Evolutionary conservation across 768 basidiomycete species (phyloP).

Genomic region (Lactarius pseudohatsudake): DNA sequence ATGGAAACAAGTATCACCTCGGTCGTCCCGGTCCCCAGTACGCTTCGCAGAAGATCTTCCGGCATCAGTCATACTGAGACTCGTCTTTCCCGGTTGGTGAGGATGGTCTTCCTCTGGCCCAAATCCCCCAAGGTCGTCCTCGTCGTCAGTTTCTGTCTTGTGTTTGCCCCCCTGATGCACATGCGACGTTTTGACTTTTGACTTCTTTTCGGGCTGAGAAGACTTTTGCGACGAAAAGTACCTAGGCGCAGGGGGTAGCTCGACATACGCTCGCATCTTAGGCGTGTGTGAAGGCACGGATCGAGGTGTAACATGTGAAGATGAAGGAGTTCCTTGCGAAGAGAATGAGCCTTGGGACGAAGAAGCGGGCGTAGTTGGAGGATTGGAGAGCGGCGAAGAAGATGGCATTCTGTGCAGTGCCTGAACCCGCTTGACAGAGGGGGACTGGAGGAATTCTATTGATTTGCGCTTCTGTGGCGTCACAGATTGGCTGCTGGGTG

Average conservation of each 20-base stretch:
- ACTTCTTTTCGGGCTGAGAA: slow-evolving; percentile 27
- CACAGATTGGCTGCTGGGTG: slow-evolving; percentile 32
- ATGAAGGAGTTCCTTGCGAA: slow-evolving; percentile 12
- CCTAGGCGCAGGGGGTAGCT: slow-evolving; percentile 34
- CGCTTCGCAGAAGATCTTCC: slow-evolving; percentile 54
- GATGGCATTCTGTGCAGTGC: slow-evolving; percentile 30
- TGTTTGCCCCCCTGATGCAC: slow-evolving; percentile 23
- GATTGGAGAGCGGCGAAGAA: slow-evolving; percentile 20
- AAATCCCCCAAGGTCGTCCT: slow-evolving; percentile 33
- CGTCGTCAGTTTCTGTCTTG: slow-evolving; percentile 25
- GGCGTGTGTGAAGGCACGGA: slow-evolving; percentile 26
- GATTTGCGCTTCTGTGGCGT: slow-evolving; percentile 76
- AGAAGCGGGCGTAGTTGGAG: slow-evolving; percentile 27
- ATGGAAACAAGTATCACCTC: slow-evolving; percentile 44
- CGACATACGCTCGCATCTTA: slow-evolving; percentile 35
- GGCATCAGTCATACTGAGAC: slow-evolving; percentile 35
- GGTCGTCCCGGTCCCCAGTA: slow-evolving; percentile 74
- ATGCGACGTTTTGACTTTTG: slow-evolving; percentile 3
- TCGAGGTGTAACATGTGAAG: slow-evolving; percentile 7
- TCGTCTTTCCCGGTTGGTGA: slow-evolving; percentile 38
- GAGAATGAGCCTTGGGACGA: slow-evolving; percentile 23
- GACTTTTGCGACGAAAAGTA: slow-evolving; percentile 23
- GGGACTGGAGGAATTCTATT: slow-evolving; percentile 56
- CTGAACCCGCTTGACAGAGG: slow-evolving; percentile 60
- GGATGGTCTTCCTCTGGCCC: slow-evolving; percentile 44